Evolutionary conservation across 2,329 filamentous ascomycete species (phyloP).

Genomic region (Fusarium nodosum): DNA sequence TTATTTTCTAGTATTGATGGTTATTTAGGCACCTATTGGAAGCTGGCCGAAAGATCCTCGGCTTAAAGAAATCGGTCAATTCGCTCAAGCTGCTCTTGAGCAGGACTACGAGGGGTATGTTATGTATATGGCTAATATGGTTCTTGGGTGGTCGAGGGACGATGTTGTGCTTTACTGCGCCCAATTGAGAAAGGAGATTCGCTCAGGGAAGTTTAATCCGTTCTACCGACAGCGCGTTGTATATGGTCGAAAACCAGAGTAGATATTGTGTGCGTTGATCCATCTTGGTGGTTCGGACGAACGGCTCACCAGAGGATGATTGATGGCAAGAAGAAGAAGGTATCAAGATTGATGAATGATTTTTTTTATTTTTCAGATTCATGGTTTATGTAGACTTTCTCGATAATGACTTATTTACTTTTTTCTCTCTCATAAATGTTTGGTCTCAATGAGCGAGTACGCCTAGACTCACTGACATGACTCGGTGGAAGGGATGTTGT

Average conservation of each 20-base stretch:
- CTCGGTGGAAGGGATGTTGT: not conserved
- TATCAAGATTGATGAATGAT: not conserved
- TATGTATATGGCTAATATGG: slow-evolving; percentile 53
- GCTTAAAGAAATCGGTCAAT: slow-evolving; percentile 44
- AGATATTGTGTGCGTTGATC: not conserved
- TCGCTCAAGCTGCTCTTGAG: slow-evolving; percentile 52
- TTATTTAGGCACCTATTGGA: slow-evolving; percentile 38
- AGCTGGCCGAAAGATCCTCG: slow-evolving; percentile 31
- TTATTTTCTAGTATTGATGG: accelerated
- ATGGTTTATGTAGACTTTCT: no score
- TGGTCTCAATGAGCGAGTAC: not conserved
- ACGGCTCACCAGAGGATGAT: not conserved
- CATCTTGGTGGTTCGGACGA: not conserved
- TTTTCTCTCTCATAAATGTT: not conserved
- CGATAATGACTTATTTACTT: no score
- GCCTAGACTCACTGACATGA: not conserved
- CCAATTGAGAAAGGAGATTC: slow-evolving; percentile 53
- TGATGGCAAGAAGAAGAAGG: not conserved
- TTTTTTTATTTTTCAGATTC: not conserved
- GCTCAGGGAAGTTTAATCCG: slow-evolving; percentile 48
- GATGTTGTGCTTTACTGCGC: slow-evolving; percentile 55
- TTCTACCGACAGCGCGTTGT: slow-evolving; percentile 51
- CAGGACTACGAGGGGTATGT: slow-evolving; percentile 56
- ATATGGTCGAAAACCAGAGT: slow-evolving; percentile 44
- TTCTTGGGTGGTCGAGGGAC: slow-evolving; percentile 55